Evolutionary conservation across 495 filamentous ascomycete genomes (phyloP), one percentile per base, ranked within the genome.

Genomic region (Copromyces sp.): DNA sequence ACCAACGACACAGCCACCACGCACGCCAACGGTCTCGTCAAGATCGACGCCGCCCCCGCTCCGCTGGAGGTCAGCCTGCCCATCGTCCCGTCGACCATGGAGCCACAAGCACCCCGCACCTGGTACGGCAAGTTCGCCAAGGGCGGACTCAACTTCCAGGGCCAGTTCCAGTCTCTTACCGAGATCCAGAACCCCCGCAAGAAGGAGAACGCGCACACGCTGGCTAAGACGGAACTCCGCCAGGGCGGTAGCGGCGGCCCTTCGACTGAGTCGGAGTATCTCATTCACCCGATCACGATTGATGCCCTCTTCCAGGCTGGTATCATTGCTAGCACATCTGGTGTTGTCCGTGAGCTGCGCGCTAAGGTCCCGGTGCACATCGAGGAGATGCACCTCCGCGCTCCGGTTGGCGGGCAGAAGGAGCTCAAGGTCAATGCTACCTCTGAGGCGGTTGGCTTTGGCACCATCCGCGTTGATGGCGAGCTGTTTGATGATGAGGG

Each of bases 201-300:
- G 53, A 65, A 65, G 14, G 53, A 65, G 53, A 65, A 65, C 53
- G 11, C 53, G 29, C 53, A 35, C 53, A 65, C 53, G 29, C 29
- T 65, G 53, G 53, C 53, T 3, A 65, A 65, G 53, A 35, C 53
- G 12, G 53, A 65, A 8, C 53, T 81, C 35, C 72, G 47, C 11
- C 81, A 78, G 76, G 77, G 81, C 37, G 74, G 73, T 17, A 74
- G n/a, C n/a, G 68, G 8, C 47, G 61, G 11, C 20, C 77, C 0
- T 70, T 78, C 14, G 78, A 73, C 39, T 70, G 74, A 35, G 74
- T 80, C 42, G 73, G 78, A 53, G 65, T 76, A 24, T 24, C 73
- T 80, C 61, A 78, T 85, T 40, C 84, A 85, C 45, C 84, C 84
- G 3, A 75, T 76, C 0, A 72, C 82, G 38, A 76, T 86, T 2